Evolutionary conservation across 257 asterid species (phyloP).

Genomic region (Nemophila menziesii): DNA sequence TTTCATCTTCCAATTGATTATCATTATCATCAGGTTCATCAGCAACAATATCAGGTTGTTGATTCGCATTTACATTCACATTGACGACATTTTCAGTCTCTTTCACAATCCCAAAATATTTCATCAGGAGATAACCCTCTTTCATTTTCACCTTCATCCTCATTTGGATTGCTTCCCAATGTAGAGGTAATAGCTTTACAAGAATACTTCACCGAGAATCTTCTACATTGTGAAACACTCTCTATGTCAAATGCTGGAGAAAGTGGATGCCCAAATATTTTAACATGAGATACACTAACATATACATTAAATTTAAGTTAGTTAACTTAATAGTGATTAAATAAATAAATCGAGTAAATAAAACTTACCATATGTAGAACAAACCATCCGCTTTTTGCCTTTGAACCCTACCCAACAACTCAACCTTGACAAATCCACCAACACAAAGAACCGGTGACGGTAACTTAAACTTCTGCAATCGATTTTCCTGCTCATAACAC

Average conservation of each 20-base stretch:
- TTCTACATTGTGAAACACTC: slow-evolving; percentile 26
- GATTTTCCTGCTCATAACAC: slow-evolving; percentile 44
- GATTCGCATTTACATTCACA: not conserved
- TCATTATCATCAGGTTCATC: not conserved
- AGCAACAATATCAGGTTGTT: not conserved
- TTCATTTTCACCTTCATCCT: slow-evolving; percentile 13
- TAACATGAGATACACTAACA: slow-evolving; percentile 56
- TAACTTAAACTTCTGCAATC: slow-evolving; percentile 66
- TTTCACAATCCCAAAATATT: slow-evolving; percentile 20
- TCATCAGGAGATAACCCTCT: slow-evolving; percentile 23
- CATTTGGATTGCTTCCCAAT: slow-evolving; percentile 16
- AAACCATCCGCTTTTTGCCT: slow-evolving; percentile 47
- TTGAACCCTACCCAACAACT: slow-evolving; percentile 62
- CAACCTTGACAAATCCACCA: slow-evolving; percentile 69
- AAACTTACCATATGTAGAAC: slow-evolving; percentile 63
- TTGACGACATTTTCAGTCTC: not conserved
- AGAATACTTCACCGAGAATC: slow-evolving; percentile 29
- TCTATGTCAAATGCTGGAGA: slow-evolving; percentile 47
- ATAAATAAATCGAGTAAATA: no score
- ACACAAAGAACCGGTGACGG: slow-evolving; percentile 68
- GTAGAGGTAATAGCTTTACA: slow-evolving; percentile 21
- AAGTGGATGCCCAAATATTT: slow-evolving; percentile 48
- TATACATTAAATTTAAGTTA: not conserved
- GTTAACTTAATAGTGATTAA: not conserved
- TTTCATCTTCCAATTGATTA: slow-evolving; percentile 11